These are phyloP conservation scores for Amanita molliuscula DNA, from an alignment of 768 basidiomycete species.

Conservation along the genomic window DNA sequence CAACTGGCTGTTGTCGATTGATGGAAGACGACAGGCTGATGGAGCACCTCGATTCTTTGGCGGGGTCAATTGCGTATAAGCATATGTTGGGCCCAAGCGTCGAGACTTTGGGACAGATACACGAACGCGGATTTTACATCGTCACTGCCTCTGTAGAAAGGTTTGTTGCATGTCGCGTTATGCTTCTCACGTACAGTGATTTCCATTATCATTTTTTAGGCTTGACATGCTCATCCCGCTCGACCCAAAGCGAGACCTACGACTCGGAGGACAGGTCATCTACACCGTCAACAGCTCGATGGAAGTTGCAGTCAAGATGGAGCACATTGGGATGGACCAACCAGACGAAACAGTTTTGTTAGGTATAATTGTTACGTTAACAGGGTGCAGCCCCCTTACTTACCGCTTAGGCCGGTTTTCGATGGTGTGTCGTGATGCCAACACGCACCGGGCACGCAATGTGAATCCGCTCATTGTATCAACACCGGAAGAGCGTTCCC, in stretches of 20 bases:
- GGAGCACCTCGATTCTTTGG: constrained; percentile 79
- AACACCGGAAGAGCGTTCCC: constrained; percentile 50
- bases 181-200: not conserved
- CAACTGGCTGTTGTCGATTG: not conserved
- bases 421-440: constrained; percentile 76
- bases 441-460: constrained; percentile 48
- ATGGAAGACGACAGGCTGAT: constrained; percentile 35
- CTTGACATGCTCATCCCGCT: constrained; percentile 59
- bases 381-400: not conserved
- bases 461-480: constrained; percentile 54
- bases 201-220: constrained; percentile 20
- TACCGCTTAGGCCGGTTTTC: constrained; percentile 65
- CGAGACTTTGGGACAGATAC: constrained; percentile 41
- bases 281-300: constrained; percentile 70
- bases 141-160: constrained; percentile 80
- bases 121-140: constrained; percentile 65
- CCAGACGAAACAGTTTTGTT: constrained; percentile 55
- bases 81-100: constrained; percentile 64
- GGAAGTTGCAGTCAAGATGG: constrained; percentile 85
- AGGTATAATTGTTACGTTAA: constrained; percentile 26
- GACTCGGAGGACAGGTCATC: constrained; percentile 73
- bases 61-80: constrained; percentile 77
- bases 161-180: constrained; percentile 19
- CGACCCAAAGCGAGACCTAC: constrained; percentile 52
- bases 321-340: constrained; percentile 38